Percentiles rank a stretch among this genome's conserved stretches.
phyloP scores from a whole-genome alignment of 805 yeast species.

The Hanseniaspora clermontiae region DNA sequence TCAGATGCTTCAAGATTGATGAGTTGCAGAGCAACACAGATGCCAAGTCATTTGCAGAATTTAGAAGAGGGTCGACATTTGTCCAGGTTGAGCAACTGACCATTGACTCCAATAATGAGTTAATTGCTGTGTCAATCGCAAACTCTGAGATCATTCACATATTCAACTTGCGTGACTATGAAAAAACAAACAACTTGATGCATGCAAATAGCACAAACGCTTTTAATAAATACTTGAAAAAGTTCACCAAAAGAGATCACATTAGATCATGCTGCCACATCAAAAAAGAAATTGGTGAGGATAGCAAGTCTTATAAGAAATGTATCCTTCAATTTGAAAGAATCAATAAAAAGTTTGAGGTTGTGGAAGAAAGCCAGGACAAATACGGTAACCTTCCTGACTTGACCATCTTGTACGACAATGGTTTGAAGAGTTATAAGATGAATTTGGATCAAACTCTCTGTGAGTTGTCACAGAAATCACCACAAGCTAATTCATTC shows the following conservation, averaged over 20 bases:
- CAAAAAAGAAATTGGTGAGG: background rate
- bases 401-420: background rate
- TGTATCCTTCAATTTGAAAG: slow-evolving; percentile 9
- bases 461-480: background rate
- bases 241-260: slow-evolving; percentile 10
- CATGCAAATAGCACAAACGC: background rate
- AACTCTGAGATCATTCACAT: slow-evolving; percentile 84
- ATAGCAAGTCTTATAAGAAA: background rate
- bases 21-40: slow-evolving; percentile 26
- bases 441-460: background rate
- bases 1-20: slow-evolving; percentile 49
- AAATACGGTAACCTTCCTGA: background rate
- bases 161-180: slow-evolving; percentile 47
- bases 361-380: background rate
- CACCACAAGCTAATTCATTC: background rate
- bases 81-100: slow-evolving; percentile 55
- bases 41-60: slow-evolving; percentile 33
- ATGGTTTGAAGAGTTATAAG: background rate
- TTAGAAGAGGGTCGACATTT: slow-evolving; percentile 63
- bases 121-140: slow-evolving; percentile 62
- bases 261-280: slow-evolving; percentile 7
- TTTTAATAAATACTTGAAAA: slow-evolving; percentile 10
- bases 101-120: slow-evolving; percentile 48
- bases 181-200: background rate
- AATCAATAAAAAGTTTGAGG: slow-evolving; percentile 8